Evolutionary conservation across 2,329 filamentous ascomycete species (phyloP).

Genomic region (Dactylellina sp.): DNA sequence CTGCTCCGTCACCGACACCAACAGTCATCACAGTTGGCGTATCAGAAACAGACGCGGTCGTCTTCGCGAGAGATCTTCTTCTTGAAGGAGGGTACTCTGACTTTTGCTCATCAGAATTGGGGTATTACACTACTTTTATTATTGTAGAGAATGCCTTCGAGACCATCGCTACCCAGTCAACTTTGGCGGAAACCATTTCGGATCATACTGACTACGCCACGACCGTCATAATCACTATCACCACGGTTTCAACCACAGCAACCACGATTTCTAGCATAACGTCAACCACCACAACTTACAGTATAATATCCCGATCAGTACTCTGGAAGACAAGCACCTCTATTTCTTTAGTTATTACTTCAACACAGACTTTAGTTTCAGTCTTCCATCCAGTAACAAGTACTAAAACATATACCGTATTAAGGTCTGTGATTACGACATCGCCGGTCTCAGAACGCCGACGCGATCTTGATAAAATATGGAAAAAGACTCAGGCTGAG

Average conservation of each 20-base stretch:
- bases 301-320: background rate
- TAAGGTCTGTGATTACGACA: background rate
- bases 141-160: slow-evolving; percentile 14
- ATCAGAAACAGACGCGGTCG: slow-evolving; percentile 21
- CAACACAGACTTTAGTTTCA: background rate
- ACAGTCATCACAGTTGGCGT: slow-evolving; percentile 6
- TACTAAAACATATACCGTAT: background rate
- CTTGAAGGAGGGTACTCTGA: slow-evolving; percentile 29
- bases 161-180: slow-evolving; percentile 2
- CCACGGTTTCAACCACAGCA: slow-evolving; percentile 6
- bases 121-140: slow-evolving; percentile 22
- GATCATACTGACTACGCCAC: slow-evolving; percentile 1
- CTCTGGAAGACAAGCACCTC: background rate
- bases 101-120: slow-evolving; percentile 49
- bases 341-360: background rate
- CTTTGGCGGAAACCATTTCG: background rate
- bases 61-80: slow-evolving; percentile 30
- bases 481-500: slow-evolving; percentile 13
- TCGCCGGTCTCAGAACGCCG: background rate
- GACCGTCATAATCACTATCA: slow-evolving; percentile 15
- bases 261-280: background rate
- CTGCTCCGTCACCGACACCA: background rate
- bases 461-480: background rate
- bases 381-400: slow-evolving; percentile 1
- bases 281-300: background rate